Percentiles rank a stretch among this genome's conserved stretches.
These are phyloP conservation scores for Plasmodium malariae DNA, from an alignment of 169 alveolate genomes.

Conservation along the genomic window DNA sequence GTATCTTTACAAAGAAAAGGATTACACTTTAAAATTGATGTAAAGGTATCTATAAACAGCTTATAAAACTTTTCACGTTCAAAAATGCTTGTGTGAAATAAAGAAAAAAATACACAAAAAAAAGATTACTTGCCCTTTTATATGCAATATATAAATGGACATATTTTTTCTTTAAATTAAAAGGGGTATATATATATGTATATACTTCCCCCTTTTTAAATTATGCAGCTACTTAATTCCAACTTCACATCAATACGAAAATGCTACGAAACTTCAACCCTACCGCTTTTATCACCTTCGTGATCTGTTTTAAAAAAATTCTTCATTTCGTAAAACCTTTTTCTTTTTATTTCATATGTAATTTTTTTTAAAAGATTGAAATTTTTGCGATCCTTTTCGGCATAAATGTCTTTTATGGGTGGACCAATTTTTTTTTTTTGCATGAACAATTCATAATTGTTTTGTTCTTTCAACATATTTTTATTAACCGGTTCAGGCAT, in stretches of 20 bases:
- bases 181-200: background rate
- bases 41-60: no score
- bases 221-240: background rate
- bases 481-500: constrained; percentile 85
- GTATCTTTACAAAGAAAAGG: no score
- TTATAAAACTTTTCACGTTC: no score
- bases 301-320: constrained; percentile 10
- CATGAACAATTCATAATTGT: constrained; percentile 78
- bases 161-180: no score
- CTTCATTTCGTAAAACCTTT: constrained; percentile 65
- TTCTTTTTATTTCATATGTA: constrained; percentile 69
- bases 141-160: no score
- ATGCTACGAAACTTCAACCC: background rate
- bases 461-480: constrained; percentile 74
- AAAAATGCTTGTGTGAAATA: no score
- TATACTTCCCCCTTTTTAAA: background rate
- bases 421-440: constrained; percentile 79
- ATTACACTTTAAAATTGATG: no score
- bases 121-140: no score
- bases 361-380: constrained; percentile 60
- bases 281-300: background rate
- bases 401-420: constrained; percentile 78
- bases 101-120: no score
- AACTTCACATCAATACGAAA: background rate
- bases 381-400: constrained; percentile 78